Percentiles rank a stretch among this genome's conserved stretches.
Conservation (phyloP, 2,329 filamentous ascomycete species). For the Hypoxylon rubiginosum region DNA sequence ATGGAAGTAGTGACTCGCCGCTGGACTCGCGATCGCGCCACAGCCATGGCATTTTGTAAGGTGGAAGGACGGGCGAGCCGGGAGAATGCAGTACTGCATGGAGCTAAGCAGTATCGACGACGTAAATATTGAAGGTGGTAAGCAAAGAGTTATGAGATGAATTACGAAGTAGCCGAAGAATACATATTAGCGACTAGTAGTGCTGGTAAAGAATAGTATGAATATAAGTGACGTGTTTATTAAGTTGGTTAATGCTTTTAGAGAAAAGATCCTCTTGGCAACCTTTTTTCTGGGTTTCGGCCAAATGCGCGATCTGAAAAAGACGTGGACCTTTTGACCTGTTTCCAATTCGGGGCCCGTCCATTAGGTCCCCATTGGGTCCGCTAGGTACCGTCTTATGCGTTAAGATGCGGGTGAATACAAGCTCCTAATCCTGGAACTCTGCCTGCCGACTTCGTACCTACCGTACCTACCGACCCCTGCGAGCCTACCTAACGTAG, state of each 20-base stretch:
- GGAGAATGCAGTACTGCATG: conserved; percentile 43
- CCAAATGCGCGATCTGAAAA: conserved; percentile 38
- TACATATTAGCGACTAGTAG: conserved; percentile 24
- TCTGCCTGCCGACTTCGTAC: conserved; percentile 26
- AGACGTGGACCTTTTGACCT: conserved; percentile 37
- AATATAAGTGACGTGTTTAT: conserved; percentile 28
- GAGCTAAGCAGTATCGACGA: conserved; percentile 32
- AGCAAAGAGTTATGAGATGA: conserved; percentile 25
- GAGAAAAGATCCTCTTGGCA: conserved; percentile 22
- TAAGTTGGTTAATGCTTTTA: conserved; percentile 1
- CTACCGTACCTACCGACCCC: conserved; percentile 23
- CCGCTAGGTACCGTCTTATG: conserved; percentile 13
- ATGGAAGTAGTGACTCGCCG: conserved; percentile 54
- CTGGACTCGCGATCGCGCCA: conserved; percentile 53
- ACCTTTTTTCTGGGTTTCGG: conserved; percentile 18
- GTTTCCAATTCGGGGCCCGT: conserved; percentile 13
- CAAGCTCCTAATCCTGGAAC: conserved; percentile 26
- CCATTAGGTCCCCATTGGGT: neutral
- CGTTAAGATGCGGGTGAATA: conserved; percentile 19
- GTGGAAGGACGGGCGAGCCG: conserved; percentile 38
- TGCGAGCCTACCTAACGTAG: conserved; percentile 24
- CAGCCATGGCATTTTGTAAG: conserved; percentile 55
- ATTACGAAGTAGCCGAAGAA: conserved; percentile 31
- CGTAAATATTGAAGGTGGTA: conserved; percentile 10
- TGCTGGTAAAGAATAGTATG: neutral